phyloP scores from a whole-genome alignment of 2,329 filamentous ascomycete species.

The Talaromyces pinophilus region DNA sequence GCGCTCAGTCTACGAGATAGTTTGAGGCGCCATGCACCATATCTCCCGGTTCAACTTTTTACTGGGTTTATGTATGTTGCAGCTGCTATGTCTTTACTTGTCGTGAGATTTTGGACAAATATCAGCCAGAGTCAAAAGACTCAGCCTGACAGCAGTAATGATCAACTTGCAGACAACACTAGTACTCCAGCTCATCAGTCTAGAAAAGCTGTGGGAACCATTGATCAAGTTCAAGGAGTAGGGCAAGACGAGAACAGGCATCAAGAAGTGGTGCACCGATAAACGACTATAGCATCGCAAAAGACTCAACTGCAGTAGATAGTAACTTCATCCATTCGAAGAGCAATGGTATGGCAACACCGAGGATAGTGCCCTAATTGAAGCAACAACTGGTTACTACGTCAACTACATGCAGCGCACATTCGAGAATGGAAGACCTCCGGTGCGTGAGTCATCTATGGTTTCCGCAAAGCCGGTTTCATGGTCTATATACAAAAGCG shows the following conservation, averaged over 20 bases:
- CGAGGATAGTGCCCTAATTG: conserved; percentile 49
- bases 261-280: background rate
- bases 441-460: conserved; percentile 23
- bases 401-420: conserved; percentile 35
- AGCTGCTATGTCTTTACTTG: background rate
- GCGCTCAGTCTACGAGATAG: background rate
- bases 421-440: conserved; percentile 40
- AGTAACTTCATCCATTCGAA: background rate
- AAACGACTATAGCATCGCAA: background rate
- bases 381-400: conserved; percentile 35
- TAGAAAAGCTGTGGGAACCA: background rate
- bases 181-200: background rate
- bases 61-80: background rate
- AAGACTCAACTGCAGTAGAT: background rate
- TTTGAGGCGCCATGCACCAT: background rate
- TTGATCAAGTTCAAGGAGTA: background rate
- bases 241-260: background rate
- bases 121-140: background rate
- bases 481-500: too few relatives aligned
- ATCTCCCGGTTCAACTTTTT: background rate
- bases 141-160: background rate
- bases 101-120: background rate
- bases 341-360: too few relatives aligned
- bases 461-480: too few relatives aligned
- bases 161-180: background rate